phyloP scores from a whole-genome alignment of 306 rosid genomes.

The Castanopsis chinensis region DNA sequence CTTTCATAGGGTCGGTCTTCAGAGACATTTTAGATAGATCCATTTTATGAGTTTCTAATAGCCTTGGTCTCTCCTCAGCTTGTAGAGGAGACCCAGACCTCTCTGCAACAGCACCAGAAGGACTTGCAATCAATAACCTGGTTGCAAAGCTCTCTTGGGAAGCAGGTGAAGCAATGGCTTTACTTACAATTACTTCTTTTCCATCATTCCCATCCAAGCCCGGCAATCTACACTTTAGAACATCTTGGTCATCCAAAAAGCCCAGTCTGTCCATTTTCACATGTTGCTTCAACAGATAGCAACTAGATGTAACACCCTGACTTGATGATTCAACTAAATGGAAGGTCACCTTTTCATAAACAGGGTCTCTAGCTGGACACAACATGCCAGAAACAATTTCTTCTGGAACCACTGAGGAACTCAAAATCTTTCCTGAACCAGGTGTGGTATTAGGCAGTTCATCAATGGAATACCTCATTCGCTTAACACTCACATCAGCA shows the following conservation, averaged over 20 bases:
- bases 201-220: slow-evolving; percentile 41
- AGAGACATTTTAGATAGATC: slow-evolving; percentile 36
- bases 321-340: slow-evolving; percentile 75
- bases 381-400: slow-evolving; percentile 36
- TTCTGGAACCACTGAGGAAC: slow-evolving; percentile 36
- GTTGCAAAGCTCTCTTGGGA: slow-evolving; percentile 86
- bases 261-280: slow-evolving; percentile 33
- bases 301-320: slow-evolving; percentile 69
- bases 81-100: slow-evolving; percentile 48
- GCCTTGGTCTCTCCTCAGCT: slow-evolving; percentile 46
- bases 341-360: slow-evolving; percentile 50
- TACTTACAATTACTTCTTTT: slow-evolving; percentile 44
- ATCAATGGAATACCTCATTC: slow-evolving; percentile 55
- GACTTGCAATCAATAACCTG: slow-evolving; percentile 57
- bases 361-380: slow-evolving; percentile 33
- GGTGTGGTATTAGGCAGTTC: slow-evolving; percentile 45
- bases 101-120: slow-evolving; percentile 41
- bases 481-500: slow-evolving; percentile 53
- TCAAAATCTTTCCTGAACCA: slow-evolving; percentile 36
- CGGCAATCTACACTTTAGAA: slow-evolving; percentile 35
- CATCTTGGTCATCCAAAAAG: slow-evolving; percentile 33
- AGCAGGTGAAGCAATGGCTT: slow-evolving; percentile 73
- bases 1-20: slow-evolving; percentile 42
- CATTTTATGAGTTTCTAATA: slow-evolving; percentile 31
- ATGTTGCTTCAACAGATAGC: slow-evolving; percentile 56